phyloP scores from a whole-genome alignment of 2,329 filamentous ascomycete genomes.

The Lojkania enalia region DNA sequence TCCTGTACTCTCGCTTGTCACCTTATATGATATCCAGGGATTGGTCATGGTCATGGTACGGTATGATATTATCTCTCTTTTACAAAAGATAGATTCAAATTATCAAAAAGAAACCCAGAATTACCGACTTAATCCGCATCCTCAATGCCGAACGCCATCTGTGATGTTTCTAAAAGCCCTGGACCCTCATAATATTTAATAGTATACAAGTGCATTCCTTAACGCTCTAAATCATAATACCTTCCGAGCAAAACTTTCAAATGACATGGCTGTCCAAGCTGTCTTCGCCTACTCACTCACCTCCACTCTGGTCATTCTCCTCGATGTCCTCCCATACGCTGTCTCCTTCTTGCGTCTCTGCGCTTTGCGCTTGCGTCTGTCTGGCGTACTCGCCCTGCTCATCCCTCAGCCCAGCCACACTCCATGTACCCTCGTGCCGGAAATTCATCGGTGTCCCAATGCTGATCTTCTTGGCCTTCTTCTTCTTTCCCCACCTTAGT shows the following conservation, averaged over 20 bases:
- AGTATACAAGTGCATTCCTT: neutral
- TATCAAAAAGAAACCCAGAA: neutral
- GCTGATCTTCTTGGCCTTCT: neutral
- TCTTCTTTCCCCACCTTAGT: neutral
- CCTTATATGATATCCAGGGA: neutral
- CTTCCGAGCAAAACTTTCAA: neutral
- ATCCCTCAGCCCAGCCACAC: neutral
- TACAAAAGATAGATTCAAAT: neutral
- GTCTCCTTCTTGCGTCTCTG: neutral
- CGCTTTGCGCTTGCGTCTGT: neutral
- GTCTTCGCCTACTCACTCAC: neutral
- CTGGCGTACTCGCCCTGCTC: neutral
- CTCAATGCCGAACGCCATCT: neutral
- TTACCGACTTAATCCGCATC: neutral
- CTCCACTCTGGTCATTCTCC: neutral
- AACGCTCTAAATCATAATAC: neutral
- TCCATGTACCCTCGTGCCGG: neutral
- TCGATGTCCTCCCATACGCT: constrained; percentile 7
- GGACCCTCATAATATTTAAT: neutral
- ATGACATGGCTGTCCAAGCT: neutral
- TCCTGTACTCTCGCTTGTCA: neutral
- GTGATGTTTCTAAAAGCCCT: neutral
- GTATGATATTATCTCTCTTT: neutral
- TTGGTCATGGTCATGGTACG: neutral
- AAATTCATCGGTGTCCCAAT: neutral